Evolutionary conservation across 202 grass and related monocot genomes (phyloP), one percentile per base, ranked within the genome.

Genomic region (Zizania palustris): DNA sequence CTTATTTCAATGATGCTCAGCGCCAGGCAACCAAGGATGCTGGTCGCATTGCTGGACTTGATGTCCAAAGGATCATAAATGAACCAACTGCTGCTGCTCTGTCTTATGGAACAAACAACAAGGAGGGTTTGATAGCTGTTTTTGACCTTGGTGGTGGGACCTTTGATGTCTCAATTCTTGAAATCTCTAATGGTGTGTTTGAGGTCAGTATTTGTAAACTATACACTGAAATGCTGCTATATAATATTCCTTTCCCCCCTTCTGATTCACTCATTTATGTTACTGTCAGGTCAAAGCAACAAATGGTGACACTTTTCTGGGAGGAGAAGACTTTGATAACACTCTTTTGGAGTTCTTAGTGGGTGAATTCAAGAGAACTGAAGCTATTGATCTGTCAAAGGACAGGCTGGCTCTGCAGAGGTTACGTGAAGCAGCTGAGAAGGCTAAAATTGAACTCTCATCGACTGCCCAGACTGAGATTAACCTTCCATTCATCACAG

Each of bases 1-100:
- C 92, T 40, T 95, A 95, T 66, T 95, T 91, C 45, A 91, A 95
- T 75, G 93, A 97, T 73, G 93, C 93, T 59, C 90, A 97, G 74
- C 82, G 93, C 15, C 93, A 97, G 58, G 94, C 91, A 38, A 97
- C 91, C 21, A 97, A 97, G 82, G 94, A 97, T 90, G 94, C 94
- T 10, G 94, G 91, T 7, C 77, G 89, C 36, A 92, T 92, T 86
- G 60, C 86, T n/a, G 86, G 86, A 60, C 79, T 92, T 60, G 90
- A 92, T 75, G 90, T 88, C 9, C 83, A 86, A 74, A 89, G 90
- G 45, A 92, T 92, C 66, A 92, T 92, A 51, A 86, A 89, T 40
- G 90, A 92, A 44, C 90, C 86, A 43, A 89, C 90, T 58, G 90
- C 86, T 72, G 90, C 86, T 11, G 90, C 86, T 28, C 67, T 92